Base-by-base conservation (phyloP, 352 stramenopile genomes). In the Phytophthora fragariae region DNA sequence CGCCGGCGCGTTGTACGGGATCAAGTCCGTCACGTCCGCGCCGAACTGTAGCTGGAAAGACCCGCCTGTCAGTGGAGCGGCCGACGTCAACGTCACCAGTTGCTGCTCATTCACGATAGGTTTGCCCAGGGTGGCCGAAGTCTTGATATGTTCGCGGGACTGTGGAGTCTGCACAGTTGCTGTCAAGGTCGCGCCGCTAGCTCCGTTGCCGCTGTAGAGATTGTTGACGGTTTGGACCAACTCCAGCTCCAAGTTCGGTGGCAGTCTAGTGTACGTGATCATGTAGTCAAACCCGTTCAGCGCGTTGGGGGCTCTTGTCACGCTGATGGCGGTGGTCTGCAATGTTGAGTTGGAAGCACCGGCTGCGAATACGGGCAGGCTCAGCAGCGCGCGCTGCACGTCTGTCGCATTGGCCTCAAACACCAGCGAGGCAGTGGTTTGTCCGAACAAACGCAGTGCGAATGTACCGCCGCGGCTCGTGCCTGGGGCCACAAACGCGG, bases 381-480 rank as follows among this genome's bases (percentile, higher is more conserved):
- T 79, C n/a, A 93, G 57, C 6, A 98, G 70, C 17, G 90, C 90
- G 5, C 70, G 68, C 39, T 90, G 76, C 1, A 98, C 82, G 41
- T 90, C 73, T 0, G 80, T 80, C 6, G 81, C 89, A 27, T 90
- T 86, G 11, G 91, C 91, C 70, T 98, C 84, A 68, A 95, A 98
- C 50, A 88, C 77, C 37, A 98, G 80, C 1, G 79, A 62, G 19
- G 81, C 82, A 0, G 86, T 95, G 0, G 77, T 86, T 37, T 93
- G 75, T 27, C 75, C 82, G 29, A 85, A 82, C 31, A 97, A 74
- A 3, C 80, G 75, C 14, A 98, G 79, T 6, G 76, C 83, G 70
- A 98, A 98, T 5, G 87, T 88, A 1, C 95, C 95, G 15, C 87
- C 91, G 21, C 92, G 91, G 65, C 60, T 77, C 3, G 73, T 77